These are phyloP conservation scores for Puccinia coronata DNA, from an alignment of 1,284 basidiomycete genomes.

Conservation along the genomic window DNA sequence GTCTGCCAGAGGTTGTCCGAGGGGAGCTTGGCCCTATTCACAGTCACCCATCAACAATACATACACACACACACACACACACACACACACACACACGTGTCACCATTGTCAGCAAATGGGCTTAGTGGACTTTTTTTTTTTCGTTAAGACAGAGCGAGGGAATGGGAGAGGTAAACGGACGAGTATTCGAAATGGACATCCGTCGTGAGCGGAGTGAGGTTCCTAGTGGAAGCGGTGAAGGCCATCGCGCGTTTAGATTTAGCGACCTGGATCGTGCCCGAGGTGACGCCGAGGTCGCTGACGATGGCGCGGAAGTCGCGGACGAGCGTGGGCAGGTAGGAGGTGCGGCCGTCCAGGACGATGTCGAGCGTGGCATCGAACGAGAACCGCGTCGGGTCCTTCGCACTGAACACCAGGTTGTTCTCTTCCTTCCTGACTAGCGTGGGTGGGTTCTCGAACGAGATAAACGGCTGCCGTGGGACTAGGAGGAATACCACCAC, in stretches of 20 bases:
- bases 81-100: too few relatives aligned
- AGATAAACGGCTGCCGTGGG: conserved; percentile 38
- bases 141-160: background rate
- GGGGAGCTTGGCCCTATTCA: background rate
- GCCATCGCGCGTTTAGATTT: background rate
- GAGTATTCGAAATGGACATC: conserved; percentile 33
- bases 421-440: background rate
- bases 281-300: conserved; percentile 33
- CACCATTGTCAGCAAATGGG: background rate
- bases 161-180: background rate
- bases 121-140: background rate
- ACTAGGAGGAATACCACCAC: conserved; percentile 34
- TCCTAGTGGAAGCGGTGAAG: background rate
- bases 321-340: conserved; percentile 18
- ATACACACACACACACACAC: too few relatives aligned
- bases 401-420: conserved; percentile 18
- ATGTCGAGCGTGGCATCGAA: conserved; percentile 33
- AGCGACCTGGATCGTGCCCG: conserved; percentile 14
- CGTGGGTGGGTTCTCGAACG: conserved; percentile 18
- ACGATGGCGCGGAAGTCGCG: conserved; percentile 8
- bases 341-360: conserved; percentile 18
- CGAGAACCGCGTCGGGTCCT: conserved; percentile 28
- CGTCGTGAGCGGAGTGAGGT: background rate
- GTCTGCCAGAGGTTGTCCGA: conserved; percentile 26
- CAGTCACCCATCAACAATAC: too few relatives aligned